Percentiles rank a stretch among this genome's conserved stretches.
Conservation (phyloP, 495 filamentous ascomycete genomes). For the Tuber brumale region DNA sequence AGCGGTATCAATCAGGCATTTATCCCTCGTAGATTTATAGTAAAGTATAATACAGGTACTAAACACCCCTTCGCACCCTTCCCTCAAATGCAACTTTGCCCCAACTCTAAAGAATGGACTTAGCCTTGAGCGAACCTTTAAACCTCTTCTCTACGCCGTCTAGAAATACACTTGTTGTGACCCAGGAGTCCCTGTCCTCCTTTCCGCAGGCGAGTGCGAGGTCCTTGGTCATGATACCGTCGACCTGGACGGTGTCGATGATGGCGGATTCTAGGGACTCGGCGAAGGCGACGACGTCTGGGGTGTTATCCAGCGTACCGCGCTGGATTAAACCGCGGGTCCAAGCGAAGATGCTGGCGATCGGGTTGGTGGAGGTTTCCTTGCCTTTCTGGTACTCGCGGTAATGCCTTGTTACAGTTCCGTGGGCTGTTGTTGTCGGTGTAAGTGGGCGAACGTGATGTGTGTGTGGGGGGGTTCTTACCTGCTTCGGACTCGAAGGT, state of each 20-base stretch:
- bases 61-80: background rate
- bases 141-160: slow-evolving; percentile 80
- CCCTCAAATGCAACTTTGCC: background rate
- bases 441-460: background rate
- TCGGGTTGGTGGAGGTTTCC: slow-evolving; percentile 97
- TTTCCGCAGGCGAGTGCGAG: slow-evolving; percentile 84
- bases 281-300: slow-evolving; percentile 80
- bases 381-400: slow-evolving; percentile 95
- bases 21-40: background rate
- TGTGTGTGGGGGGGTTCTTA: background rate
- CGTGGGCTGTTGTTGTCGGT: slow-evolving; percentile 57
- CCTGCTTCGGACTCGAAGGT: slow-evolving; percentile 90
- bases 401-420: slow-evolving; percentile 96
- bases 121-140: slow-evolving; percentile 47
- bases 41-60: background rate
- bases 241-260: slow-evolving; percentile 82
- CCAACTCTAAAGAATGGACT: slow-evolving; percentile 1
- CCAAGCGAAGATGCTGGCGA: slow-evolving; percentile 98
- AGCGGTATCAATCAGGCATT: background rate
- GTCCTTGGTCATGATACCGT: slow-evolving; percentile 99
- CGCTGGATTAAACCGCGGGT: slow-evolving; percentile 90
- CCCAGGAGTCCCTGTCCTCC: slow-evolving; percentile 72
- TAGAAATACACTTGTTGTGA: slow-evolving; percentile 82
- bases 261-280: slow-evolving; percentile 91
- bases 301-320: slow-evolving; percentile 80